Evolutionary conservation across 352 stramenopile genomes (phyloP), one percentile per base, ranked within the genome.

Genomic region (Albugo candida): DNA sequence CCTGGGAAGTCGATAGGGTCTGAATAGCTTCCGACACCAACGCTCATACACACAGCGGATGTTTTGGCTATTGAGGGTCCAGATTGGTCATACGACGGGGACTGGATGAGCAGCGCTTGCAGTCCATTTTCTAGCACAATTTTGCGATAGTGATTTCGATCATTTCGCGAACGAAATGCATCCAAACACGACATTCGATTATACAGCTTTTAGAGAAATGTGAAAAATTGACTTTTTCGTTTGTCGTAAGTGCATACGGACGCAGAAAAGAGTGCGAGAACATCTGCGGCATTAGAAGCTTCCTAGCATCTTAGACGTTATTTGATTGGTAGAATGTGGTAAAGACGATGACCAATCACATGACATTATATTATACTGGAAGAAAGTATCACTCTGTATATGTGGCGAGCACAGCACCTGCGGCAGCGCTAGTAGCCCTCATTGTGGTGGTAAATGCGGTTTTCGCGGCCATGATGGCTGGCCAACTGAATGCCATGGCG

Each of bases 381-480:
- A 19, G 38, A 43, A 43, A 24, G 38, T 19, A 43, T 24, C 24
- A 31, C 24, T 31, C 24, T 3, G 24, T 10, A 31, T 31, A 31
- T 31, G 24, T 31, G 24, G 20, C 20, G 20, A 48, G 41, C 16
- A 35, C 65, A 11, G 75, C 75, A 12, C 70, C 64, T n/a, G 81
- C 54, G 16, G 71, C 75, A n/a, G 75, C 75, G 10, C 59, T 63
- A 12, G 75, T 83, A 21, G 72, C 72, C 14, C 63, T 59, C 43
- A 83, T 77, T 12, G 75, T 84, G 49, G 75, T 87, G 47, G 70
- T 63, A 36, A 83, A 47, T 16, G 75, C 80, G n/a, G 70, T 60
- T 39, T 68, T 80, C 1, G 71, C 62, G 6, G 72, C 75, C 46
- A 72, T 45, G 46, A 87, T 61, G 24, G 75, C 75, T 4, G 75